These are phyloP conservation scores for Citrus hindsii DNA, from an alignment of 345 rosid species.

Conservation along the genomic window DNA sequence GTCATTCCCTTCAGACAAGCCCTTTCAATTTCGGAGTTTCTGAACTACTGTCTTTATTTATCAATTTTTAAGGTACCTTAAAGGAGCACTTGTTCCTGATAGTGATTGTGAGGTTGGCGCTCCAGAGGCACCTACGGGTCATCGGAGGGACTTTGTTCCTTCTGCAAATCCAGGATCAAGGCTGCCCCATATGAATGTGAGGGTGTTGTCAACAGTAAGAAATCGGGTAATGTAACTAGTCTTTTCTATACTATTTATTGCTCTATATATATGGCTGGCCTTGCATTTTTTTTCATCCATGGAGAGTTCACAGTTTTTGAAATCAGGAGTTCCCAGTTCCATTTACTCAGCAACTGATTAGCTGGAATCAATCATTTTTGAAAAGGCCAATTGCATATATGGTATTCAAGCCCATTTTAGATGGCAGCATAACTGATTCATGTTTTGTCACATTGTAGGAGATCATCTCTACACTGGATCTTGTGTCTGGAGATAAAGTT, in stretches of 20 bases:
- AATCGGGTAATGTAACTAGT: slow-evolving; percentile 34
- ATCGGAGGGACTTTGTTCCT: slow-evolving; percentile 78
- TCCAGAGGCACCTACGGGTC: slow-evolving; percentile 56
- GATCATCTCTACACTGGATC: slow-evolving; percentile 67
- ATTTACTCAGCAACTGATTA: neutral
- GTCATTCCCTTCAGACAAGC: neutral
- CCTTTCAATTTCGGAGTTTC: neutral
- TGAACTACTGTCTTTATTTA: slow-evolving; percentile 3
- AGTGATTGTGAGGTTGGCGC: slow-evolving; percentile 18
- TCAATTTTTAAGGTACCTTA: slow-evolving; percentile 48
- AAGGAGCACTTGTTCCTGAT: slow-evolving; percentile 79
- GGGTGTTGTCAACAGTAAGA: slow-evolving; percentile 37
- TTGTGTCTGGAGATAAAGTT: slow-evolving; percentile 53
- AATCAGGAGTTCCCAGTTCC: neutral
- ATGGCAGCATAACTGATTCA: neutral
- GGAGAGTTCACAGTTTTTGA: neutral
- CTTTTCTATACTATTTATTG: neutral
- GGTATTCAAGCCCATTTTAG: neutral
- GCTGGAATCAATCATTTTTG: neutral
- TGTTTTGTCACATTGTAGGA: slow-evolving; percentile 30
- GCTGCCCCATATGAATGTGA: slow-evolving; percentile 79
- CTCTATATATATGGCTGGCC: neutral
- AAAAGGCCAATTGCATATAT: neutral
- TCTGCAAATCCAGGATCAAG: slow-evolving; percentile 79
- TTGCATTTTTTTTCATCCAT: neutral